Conservation (phyloP, 345 rosid genomes). For the Citrus medica region DNA sequence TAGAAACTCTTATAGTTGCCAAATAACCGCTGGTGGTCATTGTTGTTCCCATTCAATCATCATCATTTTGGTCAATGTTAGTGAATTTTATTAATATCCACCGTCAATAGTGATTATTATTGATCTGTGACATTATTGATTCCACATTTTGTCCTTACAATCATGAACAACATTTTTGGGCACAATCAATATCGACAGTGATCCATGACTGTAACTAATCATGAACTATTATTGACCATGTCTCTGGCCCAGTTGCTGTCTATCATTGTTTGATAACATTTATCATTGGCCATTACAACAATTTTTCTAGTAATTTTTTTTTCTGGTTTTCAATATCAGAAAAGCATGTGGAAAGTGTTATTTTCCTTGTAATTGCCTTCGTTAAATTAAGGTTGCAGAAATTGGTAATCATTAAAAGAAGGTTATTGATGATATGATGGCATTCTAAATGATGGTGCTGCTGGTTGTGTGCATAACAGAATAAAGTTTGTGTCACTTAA, state of each 20-base stretch:
- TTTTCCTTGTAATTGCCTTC: background rate
- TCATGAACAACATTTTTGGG: too few relatives aligned
- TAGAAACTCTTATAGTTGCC: too few relatives aligned
- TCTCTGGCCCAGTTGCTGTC: background rate
- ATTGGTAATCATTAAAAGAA: background rate
- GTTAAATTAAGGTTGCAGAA: background rate
- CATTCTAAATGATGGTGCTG: background rate
- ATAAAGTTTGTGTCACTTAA: background rate
- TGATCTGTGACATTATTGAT: too few relatives aligned
- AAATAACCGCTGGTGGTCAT: too few relatives aligned
- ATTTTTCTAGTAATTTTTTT: background rate
- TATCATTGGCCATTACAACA: background rate
- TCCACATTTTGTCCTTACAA: too few relatives aligned
- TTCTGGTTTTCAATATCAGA: background rate
- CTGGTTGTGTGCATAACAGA: background rate
- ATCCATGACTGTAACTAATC: too few relatives aligned
- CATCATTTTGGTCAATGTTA: too few relatives aligned
- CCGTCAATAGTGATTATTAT: too few relatives aligned
- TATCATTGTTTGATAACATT: background rate
- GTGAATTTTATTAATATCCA: too few relatives aligned
- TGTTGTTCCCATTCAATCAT: too few relatives aligned
- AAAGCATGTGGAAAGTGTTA: background rate
- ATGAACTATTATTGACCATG: background rate
- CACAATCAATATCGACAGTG: too few relatives aligned
- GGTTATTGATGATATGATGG: background rate